Evolutionary conservation across 768 basidiomycete species (phyloP).

Genomic region (Suillus subluteus): DNA sequence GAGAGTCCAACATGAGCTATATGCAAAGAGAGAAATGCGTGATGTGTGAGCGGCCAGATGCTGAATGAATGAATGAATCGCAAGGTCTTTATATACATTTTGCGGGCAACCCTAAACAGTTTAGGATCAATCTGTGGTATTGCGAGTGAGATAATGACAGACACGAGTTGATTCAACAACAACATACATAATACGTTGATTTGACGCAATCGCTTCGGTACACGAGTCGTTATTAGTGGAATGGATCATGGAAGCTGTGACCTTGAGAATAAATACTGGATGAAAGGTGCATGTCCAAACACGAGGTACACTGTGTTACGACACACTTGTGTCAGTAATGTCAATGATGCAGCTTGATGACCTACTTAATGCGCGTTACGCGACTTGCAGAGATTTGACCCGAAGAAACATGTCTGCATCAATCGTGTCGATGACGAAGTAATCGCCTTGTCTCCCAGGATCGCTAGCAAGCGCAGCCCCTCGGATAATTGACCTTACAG

Average conservation of each 20-base stretch:
- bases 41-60: background rate
- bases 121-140: background rate
- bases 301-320: background rate
- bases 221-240: background rate
- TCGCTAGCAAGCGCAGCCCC: constrained; percentile 26
- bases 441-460: constrained; percentile 19
- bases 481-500: constrained; percentile 32
- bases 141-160: background rate
- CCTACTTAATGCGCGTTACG: background rate
- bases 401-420: constrained; percentile 34
- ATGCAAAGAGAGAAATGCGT: background rate
- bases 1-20: background rate
- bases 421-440: constrained; percentile 29
- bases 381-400: background rate
- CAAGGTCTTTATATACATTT: background rate
- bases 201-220: background rate
- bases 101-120: constrained; percentile 1
- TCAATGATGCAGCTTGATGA: background rate
- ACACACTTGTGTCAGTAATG: constrained; percentile 3
- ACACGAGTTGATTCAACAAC: background rate
- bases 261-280: background rate
- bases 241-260: background rate
- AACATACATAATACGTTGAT: background rate
- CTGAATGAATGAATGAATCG: background rate
- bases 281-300: background rate